These are phyloP conservation scores for Debaryomyces tyrocola DNA, from an alignment of 805 yeast genomes.

Conservation along the genomic window DNA sequence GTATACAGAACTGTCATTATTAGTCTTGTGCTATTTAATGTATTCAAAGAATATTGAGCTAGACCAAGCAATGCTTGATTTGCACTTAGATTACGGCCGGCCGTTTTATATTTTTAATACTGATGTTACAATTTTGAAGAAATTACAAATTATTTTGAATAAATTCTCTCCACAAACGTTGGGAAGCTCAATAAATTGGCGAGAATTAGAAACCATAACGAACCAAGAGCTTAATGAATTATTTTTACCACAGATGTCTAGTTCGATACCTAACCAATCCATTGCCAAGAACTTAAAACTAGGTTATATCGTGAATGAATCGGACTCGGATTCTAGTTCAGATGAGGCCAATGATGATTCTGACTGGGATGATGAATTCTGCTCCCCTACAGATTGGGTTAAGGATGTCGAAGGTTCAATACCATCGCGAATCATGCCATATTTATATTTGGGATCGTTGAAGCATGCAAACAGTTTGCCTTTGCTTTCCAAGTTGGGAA, in stretches of 20 bases:
- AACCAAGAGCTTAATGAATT: conserved; percentile 34
- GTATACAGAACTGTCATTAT: conserved; percentile 84
- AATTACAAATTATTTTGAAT: conserved; percentile 61
- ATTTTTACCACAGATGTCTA: conserved; percentile 17
- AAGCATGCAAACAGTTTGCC: conserved; percentile 75
- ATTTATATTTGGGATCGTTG: conserved; percentile 81
- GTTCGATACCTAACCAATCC: conserved; percentile 12
- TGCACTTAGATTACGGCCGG: conserved; percentile 65
- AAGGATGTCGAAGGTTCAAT: conserved; percentile 59
- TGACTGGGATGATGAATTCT: background rate
- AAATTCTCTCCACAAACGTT: conserved; percentile 53
- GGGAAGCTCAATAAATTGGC: conserved; percentile 23
- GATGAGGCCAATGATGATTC: conserved; percentile 1
- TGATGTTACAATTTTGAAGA: conserved; percentile 66
- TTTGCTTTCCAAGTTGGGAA: conserved; percentile 63
- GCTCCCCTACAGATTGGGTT: conserved; percentile 30
- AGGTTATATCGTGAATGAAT: conserved; percentile 27
- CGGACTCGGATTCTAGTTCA: conserved; percentile 7
- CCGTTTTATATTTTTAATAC: conserved; percentile 83
- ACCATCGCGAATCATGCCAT: conserved; percentile 82
- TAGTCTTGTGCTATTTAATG: conserved; percentile 68
- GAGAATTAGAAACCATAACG: conserved; percentile 27
- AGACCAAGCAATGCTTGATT: conserved; percentile 62
- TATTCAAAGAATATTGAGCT: conserved; percentile 61
- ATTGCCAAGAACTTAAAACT: conserved; percentile 13